These are phyloP conservation scores for Trypethelium eluteriae DNA, from an alignment of 495 filamentous ascomycete species.

Conservation along the genomic window DNA sequence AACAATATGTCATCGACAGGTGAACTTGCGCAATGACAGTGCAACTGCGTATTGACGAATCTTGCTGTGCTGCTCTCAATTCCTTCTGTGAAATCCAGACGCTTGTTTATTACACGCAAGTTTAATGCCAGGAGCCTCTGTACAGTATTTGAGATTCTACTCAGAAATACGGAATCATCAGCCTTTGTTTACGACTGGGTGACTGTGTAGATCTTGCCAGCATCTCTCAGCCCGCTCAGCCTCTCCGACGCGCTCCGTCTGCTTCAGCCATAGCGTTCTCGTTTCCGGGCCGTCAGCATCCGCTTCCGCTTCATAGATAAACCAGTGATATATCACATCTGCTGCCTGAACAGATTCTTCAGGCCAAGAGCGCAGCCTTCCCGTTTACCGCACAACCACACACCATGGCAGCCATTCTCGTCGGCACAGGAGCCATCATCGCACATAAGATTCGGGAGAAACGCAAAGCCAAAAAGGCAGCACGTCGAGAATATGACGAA, in stretches of 20 bases:
- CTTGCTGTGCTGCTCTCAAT: no score
- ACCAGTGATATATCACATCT: neutral
- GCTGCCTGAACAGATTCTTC: neutral
- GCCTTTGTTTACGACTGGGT: neutral
- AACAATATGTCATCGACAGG: neutral
- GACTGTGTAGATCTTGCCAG: neutral
- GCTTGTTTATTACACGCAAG: no score
- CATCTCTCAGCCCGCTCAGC: neutral
- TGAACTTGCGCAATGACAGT: no score
- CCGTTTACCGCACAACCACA: neutral
- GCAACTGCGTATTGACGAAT: no score
- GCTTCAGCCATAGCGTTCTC: neutral
- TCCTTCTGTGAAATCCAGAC: no score
- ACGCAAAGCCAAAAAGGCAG: neutral
- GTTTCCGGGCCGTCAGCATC: neutral
- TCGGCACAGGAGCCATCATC: neutral
- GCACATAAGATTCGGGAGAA: neutral
- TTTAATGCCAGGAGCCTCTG: no score
- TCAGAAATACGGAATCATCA: no score
- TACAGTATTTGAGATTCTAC: no score
- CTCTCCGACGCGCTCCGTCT: neutral
- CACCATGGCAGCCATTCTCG: conserved; percentile 9
- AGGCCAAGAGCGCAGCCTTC: neutral
- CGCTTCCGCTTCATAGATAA: neutral
- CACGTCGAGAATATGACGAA: conserved; percentile 8